phyloP scores from a whole-genome alignment of 345 rosid species.

The Syzygium grande region DNA sequence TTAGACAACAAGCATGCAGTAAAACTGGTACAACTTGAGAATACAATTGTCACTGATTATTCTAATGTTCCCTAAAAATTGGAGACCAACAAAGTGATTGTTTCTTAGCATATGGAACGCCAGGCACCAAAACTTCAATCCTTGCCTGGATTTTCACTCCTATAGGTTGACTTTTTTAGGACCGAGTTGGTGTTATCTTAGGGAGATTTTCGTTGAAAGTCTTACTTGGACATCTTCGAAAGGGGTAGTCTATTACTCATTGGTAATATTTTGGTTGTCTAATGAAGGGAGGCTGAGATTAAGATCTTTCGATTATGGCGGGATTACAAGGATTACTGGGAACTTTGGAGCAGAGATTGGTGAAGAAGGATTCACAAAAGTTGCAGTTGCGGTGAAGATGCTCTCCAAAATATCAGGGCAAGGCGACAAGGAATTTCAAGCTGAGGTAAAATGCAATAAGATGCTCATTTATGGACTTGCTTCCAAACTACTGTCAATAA shows the following conservation, averaged over 20 bases:
- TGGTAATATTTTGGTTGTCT: background rate
- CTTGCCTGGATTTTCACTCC: no score
- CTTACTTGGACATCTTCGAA: background rate
- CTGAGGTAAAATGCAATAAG: conserved; percentile 10
- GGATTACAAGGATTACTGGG: conserved; percentile 1
- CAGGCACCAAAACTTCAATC: no score
- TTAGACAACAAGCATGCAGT: no score
- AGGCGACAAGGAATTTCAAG: conserved; percentile 16
- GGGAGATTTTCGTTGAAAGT: background rate
- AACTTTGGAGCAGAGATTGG: conserved; percentile 6
- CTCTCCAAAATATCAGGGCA: conserved; percentile 10
- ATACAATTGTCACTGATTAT: no score
- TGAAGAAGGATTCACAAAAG: conserved; percentile 19
- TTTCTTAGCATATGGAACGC: no score
- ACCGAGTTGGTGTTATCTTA: background rate
- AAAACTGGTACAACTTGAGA: no score
- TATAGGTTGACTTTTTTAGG: background rate
- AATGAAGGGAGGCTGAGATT: background rate
- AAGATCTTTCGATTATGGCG: background rate
- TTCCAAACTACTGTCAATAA: no score
- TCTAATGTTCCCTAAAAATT: no score
- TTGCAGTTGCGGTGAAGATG: conserved; percentile 20
- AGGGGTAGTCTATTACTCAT: background rate
- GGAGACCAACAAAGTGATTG: no score
- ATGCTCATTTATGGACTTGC: background rate